A percentile compares a stretch with the other conserved stretches of the same genome.
Conservation (phyloP, 208 protist species). For the Crithidia mellificae region DNA sequence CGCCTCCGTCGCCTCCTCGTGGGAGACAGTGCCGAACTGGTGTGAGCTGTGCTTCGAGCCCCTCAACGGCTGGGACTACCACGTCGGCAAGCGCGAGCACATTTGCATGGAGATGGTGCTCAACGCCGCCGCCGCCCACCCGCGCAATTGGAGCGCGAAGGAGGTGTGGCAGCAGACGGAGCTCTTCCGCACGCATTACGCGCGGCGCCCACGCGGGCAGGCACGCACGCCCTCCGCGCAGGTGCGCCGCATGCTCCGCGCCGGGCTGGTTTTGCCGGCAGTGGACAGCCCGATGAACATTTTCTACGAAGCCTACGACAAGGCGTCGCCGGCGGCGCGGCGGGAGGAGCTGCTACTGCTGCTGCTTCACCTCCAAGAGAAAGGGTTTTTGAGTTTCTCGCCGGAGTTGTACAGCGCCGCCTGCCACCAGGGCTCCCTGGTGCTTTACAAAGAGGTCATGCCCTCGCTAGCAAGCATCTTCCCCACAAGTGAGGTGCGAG, state of each 20-base stretch:
- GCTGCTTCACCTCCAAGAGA: conserved; percentile 16
- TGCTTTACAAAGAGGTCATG: conserved; percentile 66
- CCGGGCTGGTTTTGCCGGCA: conserved; percentile 20
- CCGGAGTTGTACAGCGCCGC: conserved; percentile 26
- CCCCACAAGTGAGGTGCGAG: conserved; percentile 65
- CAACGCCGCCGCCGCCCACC: conserved; percentile 43
- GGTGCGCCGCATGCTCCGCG: conserved; percentile 19
- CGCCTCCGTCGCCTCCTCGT: conserved; percentile 7
- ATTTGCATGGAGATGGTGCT: conserved; percentile 77
- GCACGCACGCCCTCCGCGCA: conserved; percentile 16
- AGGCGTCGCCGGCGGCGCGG: conserved; percentile 21
- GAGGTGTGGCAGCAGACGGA: conserved; percentile 48
- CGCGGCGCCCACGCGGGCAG: conserved; percentile 27
- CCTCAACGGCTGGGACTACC: conserved; percentile 66
- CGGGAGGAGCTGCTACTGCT: conserved; percentile 33
- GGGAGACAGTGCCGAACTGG: conserved; percentile 44
- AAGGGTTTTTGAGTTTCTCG: conserved; percentile 47
- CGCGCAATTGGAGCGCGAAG: conserved; percentile 39
- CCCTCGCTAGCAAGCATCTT: conserved; percentile 58
- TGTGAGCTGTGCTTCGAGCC: conserved; percentile 78
- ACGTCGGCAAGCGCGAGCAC: conserved; percentile 83
- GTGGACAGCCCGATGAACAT: conserved; percentile 28
- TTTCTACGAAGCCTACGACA: conserved; percentile 41
- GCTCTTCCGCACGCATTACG: conserved; percentile 21
- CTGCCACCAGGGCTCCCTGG: conserved; percentile 43